Evolutionary conservation across 2,329 filamentous ascomycete genomes (phyloP), one percentile per base, ranked within the genome.

Genomic region (Fusarium neocosmosporiellum): DNA sequence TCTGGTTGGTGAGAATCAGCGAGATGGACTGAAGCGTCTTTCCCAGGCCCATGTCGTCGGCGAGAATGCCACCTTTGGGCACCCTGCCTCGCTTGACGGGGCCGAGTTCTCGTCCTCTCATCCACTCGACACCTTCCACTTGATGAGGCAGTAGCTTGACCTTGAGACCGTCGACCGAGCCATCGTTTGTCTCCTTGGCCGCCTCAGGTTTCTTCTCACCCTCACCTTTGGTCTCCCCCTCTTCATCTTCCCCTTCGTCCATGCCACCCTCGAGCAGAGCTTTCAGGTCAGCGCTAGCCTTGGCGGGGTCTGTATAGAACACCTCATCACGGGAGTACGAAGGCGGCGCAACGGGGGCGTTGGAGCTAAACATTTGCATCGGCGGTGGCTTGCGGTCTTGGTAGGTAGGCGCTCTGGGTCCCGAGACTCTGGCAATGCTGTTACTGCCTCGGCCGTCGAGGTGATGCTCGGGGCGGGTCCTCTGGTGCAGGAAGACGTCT

Each of bases 11-110:
- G 39, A 99, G 87, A 46, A 99, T 93, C 34, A 98, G 87, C 2
- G 96, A 92, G 65, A 99, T 93, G 1, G 95, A 94, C 83, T 99
- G 96, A 16, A 99, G 89, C 1, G 96, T 99, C 86, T 99, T 99
- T 66, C 96, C 96, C 16, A 98, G 86, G 74, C 96, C 96, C 96
- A 98, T 97, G 80, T 99, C 96, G 78, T 99, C 96, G 20, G 96
- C 96, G 37, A 99, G 88, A 71, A 99, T 97, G 20, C 96, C 96
- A 37, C 96, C 96, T 76, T 97, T 96, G 33, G 96, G 95, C 11
- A 97, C 88, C 70, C 85, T 89, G 67, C 93, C 94, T 75, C 92
- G 93, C 84, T 96, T 98, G 69, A 93, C 91, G 20, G 91, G 91
- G 3, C 96, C 95, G 13, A 94, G 91, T 83, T 99, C 96, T 77